A percentile compares a stretch with the other conserved stretches of the same genome.
Evolutionary conservation across 2,329 filamentous ascomycete genomes (phyloP).

Genomic region (Colletotrichum endophyticum): DNA sequence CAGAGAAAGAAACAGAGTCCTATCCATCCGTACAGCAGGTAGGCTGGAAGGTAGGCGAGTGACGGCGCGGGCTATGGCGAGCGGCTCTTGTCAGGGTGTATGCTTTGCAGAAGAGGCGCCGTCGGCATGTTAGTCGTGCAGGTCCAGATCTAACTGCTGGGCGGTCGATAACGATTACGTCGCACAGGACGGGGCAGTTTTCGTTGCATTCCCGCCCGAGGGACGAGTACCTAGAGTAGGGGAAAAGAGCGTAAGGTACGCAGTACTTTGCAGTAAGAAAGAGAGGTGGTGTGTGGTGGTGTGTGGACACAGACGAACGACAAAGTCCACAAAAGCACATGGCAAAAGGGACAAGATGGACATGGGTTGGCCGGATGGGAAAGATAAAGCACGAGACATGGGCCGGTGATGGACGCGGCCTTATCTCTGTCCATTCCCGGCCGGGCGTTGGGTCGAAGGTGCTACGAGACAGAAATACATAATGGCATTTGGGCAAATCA

Average conservation of each 20-base stretch:
- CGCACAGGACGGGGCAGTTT: not conserved
- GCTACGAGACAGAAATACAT: constrained; percentile 43
- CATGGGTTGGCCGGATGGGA: constrained; percentile 11
- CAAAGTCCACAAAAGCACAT: constrained; percentile 14
- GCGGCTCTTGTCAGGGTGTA: not conserved
- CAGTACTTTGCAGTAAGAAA: too few relatives aligned
- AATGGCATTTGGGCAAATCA: constrained; percentile 37
- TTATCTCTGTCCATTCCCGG: constrained; percentile 32
- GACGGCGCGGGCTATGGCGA: not conserved
- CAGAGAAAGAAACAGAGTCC: not conserved
- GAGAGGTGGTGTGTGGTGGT: not conserved
- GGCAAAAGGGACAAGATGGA: constrained; percentile 1
- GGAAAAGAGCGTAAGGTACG: not conserved
- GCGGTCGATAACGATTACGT: not conserved
- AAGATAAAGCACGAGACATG: constrained; percentile 19
- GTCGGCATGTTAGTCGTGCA: not conserved
- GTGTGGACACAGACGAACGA: not conserved
- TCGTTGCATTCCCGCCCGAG: not conserved
- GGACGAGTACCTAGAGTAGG: not conserved
- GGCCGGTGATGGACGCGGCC: constrained; percentile 21
- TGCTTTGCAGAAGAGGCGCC: not conserved
- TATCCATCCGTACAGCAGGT: too few relatives aligned
- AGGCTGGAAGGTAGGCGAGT: not conserved
- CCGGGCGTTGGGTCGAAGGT: not conserved
- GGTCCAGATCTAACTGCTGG: not conserved